Evolutionary conservation across 371 early-diverging fungal genomes (phyloP).

Genomic region (Phascolomyces articulosus): DNA sequence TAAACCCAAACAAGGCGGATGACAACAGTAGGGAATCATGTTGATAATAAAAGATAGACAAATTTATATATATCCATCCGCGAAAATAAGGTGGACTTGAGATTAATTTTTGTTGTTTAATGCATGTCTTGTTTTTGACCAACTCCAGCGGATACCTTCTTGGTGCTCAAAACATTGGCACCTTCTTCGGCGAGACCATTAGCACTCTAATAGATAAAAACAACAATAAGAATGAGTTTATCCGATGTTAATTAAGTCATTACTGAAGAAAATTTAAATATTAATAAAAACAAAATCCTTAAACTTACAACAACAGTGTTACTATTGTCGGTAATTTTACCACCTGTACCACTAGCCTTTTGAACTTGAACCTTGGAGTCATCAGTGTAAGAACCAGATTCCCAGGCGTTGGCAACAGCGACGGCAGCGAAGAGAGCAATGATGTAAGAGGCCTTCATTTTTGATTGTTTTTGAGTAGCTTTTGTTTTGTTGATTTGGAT

Average conservation of each 20-base stretch:
- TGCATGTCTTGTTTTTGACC: too few relatives aligned
- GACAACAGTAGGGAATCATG: not conserved
- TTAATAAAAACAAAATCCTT: too few relatives aligned
- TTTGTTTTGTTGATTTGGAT: not conserved
- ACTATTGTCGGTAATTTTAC: not conserved
- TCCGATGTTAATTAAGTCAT: too few relatives aligned
- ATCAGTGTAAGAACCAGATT: not conserved
- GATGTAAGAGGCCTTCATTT: slow-evolving; percentile 19
- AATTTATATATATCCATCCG: too few relatives aligned
- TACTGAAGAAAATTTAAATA: not conserved
- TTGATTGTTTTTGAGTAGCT: not conserved
- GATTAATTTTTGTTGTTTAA: too few relatives aligned
- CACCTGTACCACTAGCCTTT: not conserved
- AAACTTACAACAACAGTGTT: slow-evolving; percentile 6
- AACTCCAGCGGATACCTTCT: too few relatives aligned
- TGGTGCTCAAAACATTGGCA: too few relatives aligned
- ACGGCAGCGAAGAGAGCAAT: slow-evolving; percentile 14
- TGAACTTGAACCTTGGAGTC: not conserved
- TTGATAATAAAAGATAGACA: too few relatives aligned
- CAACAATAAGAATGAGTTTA: not conserved
- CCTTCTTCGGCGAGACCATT: too few relatives aligned
- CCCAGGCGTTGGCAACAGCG: slow-evolving; percentile 11
- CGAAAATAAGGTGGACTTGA: too few relatives aligned
- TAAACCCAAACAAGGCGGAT: not conserved
- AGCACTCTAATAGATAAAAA: too few relatives aligned